These are phyloP conservation scores for Tulasnella calospora DNA, from an alignment of 768 basidiomycete genomes.

Conservation along the genomic window DNA sequence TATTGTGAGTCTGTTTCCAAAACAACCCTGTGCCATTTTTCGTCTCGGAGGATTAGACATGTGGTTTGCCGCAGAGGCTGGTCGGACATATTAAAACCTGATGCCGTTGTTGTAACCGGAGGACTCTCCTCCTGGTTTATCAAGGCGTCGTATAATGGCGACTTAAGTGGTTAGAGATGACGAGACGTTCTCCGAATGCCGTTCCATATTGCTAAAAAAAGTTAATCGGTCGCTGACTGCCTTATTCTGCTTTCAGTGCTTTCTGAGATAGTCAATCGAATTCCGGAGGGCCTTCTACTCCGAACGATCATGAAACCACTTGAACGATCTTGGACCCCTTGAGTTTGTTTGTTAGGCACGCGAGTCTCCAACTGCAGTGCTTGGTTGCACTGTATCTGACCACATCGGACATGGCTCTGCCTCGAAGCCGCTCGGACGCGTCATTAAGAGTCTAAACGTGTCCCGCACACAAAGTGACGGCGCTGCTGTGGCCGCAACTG, in stretches of 20 bases:
- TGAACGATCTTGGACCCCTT: neutral
- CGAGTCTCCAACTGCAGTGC: neutral
- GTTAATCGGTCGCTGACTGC: neutral
- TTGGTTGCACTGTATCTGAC: neutral
- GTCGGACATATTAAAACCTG: conserved; percentile 15
- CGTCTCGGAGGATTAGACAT: conserved; percentile 27
- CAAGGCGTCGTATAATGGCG: conserved; percentile 12
- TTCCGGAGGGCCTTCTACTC: neutral
- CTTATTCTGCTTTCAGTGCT: neutral
- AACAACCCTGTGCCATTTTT: neutral
- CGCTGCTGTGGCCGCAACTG: neutral
- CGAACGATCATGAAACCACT: neutral
- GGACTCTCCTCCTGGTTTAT: conserved; percentile 16
- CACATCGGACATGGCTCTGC: neutral
- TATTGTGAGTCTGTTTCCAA: conserved; percentile 20
- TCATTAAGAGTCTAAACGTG: neutral
- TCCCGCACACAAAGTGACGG: neutral
- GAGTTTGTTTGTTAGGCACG: neutral
- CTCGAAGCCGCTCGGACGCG: neutral
- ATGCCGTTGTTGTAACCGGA: conserved; percentile 7
- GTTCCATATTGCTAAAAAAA: neutral
- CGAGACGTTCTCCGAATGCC: conserved; percentile 11
- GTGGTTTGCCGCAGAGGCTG: conserved; percentile 29
- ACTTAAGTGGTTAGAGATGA: conserved; percentile 26
- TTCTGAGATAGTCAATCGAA: neutral